Evolutionary conservation across 2,329 filamentous ascomycete genomes (phyloP), one percentile per base, ranked within the genome.

Genomic region (Fusarium buxicola): DNA sequence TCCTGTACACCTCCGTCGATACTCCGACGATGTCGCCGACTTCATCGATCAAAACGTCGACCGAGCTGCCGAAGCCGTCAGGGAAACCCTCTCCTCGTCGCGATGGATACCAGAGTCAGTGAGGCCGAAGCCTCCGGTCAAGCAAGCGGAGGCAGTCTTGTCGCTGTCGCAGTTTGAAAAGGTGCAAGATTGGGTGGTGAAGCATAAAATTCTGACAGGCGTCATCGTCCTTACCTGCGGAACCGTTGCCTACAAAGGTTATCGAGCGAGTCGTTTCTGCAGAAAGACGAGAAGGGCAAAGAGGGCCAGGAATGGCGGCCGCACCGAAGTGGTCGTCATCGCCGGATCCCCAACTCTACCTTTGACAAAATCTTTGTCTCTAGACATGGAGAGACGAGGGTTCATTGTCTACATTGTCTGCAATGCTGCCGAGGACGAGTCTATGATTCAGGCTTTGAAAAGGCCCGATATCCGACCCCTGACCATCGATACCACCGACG

Each of bases 351-450:
- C 92, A 3, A 87, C 89, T 45, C 88, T 96, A 70, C 91, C 94
- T 13, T 83, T 97, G 72, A 94, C 92, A 7, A 90, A 89, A 71
- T 92, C 92, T 10, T 81, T 98, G 50, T 88, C 92, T 3, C 78
- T 94, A 43, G 95, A 99, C 73, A 82, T 99, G 66, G 95, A 98
- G 78, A 84, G 93, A 58, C 87, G 93, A 64, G 95, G 95, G 5
- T 98, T 96, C 75, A 91, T 98, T 59, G 92, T 98, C 53, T 99
- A 93, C 75, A 83, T 99, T 58, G 91, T 96, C 1, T 94, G 93
- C 70, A 90, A 88, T 63, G 92, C 88, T n/a, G 80, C 88, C 57
- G 92, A 97, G 69, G 94, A 98, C 67, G 93, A 98, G 75, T 83
- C 89, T 31, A 80, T 90, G 63, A 88, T 98, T 12, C 86, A 92